Conservation (phyloP, 495 filamentous ascomycete species). For the Haplographium delicatum region DNA sequence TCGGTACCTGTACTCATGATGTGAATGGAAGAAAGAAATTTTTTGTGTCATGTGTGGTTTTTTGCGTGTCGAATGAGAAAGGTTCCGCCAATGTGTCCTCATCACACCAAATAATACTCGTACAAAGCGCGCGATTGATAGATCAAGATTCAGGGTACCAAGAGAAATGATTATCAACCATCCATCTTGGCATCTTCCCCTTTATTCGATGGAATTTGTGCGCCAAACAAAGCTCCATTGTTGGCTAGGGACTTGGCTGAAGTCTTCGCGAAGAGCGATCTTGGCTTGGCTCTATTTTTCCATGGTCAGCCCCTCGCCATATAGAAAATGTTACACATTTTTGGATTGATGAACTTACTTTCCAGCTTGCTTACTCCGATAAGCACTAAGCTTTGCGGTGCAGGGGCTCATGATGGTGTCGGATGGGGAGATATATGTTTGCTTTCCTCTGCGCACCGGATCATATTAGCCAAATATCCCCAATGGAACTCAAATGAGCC, state of each 20-base stretch:
- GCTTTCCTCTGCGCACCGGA: constrained; percentile 36
- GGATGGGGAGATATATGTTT: constrained; percentile 81
- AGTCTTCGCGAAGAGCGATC: constrained; percentile 58
- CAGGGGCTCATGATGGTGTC: constrained; percentile 91
- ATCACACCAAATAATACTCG: no score
- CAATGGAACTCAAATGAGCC: not conserved
- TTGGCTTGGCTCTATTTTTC: constrained; percentile 48
- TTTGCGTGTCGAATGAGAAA: not conserved
- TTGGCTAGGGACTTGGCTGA: constrained; percentile 46
- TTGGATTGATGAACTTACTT: constrained; percentile 47
- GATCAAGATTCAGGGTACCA: not conserved
- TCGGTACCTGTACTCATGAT: not conserved
- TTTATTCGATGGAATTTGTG: constrained; percentile 1
- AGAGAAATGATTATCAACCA: constrained; percentile 6
- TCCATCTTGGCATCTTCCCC: constrained; percentile 10
- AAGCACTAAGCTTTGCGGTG: constrained; percentile 80
- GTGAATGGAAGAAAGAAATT: constrained; percentile 5
- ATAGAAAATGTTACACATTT: not conserved
- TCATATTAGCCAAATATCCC: constrained; percentile 12
- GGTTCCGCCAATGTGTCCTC: no score
- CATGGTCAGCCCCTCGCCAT: constrained; percentile 12
- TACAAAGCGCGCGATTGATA: not conserved
- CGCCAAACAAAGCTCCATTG: constrained; percentile 25
- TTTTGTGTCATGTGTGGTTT: not conserved
- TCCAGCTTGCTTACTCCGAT: constrained; percentile 74